phyloP scores from a whole-genome alignment of 805 yeast species.

The Yamadazyma philogaea region DNA sequence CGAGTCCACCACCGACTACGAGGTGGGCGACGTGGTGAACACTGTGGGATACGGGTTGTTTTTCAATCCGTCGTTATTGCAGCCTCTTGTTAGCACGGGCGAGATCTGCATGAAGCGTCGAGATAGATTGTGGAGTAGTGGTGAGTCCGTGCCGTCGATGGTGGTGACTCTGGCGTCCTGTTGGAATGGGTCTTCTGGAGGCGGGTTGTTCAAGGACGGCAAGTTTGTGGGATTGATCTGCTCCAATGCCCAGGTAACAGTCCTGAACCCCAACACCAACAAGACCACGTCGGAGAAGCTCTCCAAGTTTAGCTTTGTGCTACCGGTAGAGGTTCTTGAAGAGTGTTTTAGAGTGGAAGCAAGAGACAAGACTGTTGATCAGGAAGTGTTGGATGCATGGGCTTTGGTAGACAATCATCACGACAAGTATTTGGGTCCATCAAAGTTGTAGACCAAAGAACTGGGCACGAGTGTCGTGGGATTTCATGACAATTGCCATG shows the following conservation, averaged over 20 bases:
- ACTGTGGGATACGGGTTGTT: constrained; percentile 43
- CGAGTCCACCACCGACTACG: constrained; percentile 1
- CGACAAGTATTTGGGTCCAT: not conserved
- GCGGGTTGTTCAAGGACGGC: constrained; percentile 34
- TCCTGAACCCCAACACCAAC: constrained; percentile 16
- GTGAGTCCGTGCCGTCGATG: constrained; percentile 14
- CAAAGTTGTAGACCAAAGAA: too few species aligned
- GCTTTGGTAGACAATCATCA: constrained; percentile 9
- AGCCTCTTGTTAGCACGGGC: constrained; percentile 37
- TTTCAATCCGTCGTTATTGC: constrained; percentile 16
- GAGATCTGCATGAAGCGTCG: constrained; percentile 18
- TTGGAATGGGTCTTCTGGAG: constrained; percentile 54
- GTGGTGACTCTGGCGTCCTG: constrained; percentile 41
- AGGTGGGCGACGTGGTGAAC: constrained; percentile 21
- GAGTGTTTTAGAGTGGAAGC: constrained; percentile 17
- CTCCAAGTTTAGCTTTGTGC: constrained; percentile 27
- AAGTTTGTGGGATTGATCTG: constrained; percentile 41
- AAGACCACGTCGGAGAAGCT: constrained; percentile 26
- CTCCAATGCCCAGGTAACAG: constrained; percentile 40
- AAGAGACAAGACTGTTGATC: not conserved
- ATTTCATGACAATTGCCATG: too few species aligned
- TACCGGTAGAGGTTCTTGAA: constrained; percentile 32
- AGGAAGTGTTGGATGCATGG: constrained; percentile 13
- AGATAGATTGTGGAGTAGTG: constrained; percentile 6
- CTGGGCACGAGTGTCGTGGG: too few species aligned